Evolutionary conservation across 805 yeast species (phyloP).

Genomic region (Lipomyces orientalis): DNA sequence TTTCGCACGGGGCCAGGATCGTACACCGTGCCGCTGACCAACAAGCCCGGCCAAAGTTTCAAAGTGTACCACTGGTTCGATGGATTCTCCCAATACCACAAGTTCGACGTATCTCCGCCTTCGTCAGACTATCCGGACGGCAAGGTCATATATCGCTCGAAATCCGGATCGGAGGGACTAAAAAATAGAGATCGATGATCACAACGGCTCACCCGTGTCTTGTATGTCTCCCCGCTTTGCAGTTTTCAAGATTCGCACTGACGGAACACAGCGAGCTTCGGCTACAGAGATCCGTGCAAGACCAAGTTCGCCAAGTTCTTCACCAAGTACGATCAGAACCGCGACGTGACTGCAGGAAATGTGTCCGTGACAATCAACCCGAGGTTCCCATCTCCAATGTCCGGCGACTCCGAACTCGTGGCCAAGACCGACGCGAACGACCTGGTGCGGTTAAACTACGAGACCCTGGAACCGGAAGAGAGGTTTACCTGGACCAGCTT

Average conservation of each 20-base stretch:
- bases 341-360: neutral
- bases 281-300: constrained; percentile 22
- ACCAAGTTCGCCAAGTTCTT: constrained; percentile 19
- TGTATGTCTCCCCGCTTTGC: constrained; percentile 4
- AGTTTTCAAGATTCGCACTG: too few species aligned
- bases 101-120: constrained; percentile 17
- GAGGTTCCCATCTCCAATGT: constrained; percentile 15
- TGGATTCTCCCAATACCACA: constrained; percentile 18
- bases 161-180: constrained; percentile 13
- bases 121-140: constrained; percentile 12
- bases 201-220: constrained; percentile 10
- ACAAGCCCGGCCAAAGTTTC: constrained; percentile 15
- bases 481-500: constrained; percentile 9
- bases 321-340: constrained; percentile 5
- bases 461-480: constrained; percentile 17
- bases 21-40: constrained; percentile 20
- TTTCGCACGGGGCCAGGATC: constrained; percentile 23
- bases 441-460: constrained; percentile 6
- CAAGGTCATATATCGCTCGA: constrained; percentile 17
- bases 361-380: constrained; percentile 20
- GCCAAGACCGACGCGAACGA: constrained; percentile 19
- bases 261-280: constrained; percentile 8
- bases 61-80: constrained; percentile 25
- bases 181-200: constrained; percentile 3
- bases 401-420: constrained; percentile 10